phyloP scores from a whole-genome alignment of 352 stramenopile species.

The Pythium oligandrum region DNA sequence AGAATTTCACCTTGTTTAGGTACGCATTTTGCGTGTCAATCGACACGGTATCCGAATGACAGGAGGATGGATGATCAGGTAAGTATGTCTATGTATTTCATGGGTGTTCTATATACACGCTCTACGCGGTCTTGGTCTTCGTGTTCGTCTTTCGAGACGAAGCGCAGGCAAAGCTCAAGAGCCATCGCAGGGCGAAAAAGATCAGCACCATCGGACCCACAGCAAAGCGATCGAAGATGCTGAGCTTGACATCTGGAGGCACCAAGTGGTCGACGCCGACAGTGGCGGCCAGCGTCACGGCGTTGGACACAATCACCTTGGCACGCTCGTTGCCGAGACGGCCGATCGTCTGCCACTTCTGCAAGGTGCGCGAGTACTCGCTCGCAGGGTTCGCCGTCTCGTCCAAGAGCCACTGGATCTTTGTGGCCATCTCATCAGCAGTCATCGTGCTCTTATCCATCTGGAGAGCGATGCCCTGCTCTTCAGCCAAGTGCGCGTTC shows the following conservation, averaged over 20 bases:
- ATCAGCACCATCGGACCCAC: slow-evolving; percentile 5
- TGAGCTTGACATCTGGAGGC: slow-evolving; percentile 15
- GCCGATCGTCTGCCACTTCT: slow-evolving; percentile 22
- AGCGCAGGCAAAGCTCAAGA: neutral
- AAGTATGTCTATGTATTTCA: too few species aligned
- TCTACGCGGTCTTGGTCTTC: too few species aligned
- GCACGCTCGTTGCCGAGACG: slow-evolving; percentile 19
- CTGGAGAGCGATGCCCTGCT: slow-evolving; percentile 14
- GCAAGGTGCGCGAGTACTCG: slow-evolving; percentile 10
- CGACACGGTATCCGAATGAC: too few species aligned
- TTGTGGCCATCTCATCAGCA: slow-evolving; percentile 14
- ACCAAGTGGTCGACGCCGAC: slow-evolving; percentile 18
- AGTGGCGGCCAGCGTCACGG: slow-evolving; percentile 17
- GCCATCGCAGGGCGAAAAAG: slow-evolving; percentile 6
- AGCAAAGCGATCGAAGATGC: slow-evolving; percentile 15
- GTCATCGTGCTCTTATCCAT: slow-evolving; percentile 23
- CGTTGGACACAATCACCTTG: slow-evolving; percentile 16
- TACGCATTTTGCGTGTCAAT: too few species aligned
- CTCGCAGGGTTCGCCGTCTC: slow-evolving; percentile 7
- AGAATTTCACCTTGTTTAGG: too few species aligned
- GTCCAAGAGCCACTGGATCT: slow-evolving; percentile 15
- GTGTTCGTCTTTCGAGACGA: too few species aligned
- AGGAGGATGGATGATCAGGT: too few species aligned
- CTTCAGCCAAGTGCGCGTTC: slow-evolving; percentile 16
- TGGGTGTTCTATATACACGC: too few species aligned